Evolutionary conservation across 768 basidiomycete species (phyloP).

Genomic region (Tricholoma terreum): DNA sequence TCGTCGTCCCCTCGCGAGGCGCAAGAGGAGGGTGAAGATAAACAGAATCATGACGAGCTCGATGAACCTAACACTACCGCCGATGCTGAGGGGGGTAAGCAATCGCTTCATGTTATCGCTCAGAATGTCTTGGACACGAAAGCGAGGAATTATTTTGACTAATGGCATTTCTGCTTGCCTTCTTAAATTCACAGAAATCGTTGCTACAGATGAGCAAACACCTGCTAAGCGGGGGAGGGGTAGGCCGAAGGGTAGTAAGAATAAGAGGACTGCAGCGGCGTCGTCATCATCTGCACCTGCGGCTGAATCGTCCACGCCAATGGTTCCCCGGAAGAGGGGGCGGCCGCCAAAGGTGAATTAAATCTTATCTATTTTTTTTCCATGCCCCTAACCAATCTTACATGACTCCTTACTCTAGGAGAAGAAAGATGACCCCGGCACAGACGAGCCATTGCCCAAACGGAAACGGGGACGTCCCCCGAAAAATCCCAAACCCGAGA

Average conservation of each 20-base stretch:
- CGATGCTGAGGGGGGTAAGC: constrained; percentile 41
- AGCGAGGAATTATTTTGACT: constrained; percentile 6
- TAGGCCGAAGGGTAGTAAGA: constrained; percentile 87
- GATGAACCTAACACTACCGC: constrained; percentile 41
- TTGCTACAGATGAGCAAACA: constrained; percentile 32
- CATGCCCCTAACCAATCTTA: constrained; percentile 10
- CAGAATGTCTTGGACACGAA: background rate
- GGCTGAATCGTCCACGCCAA: constrained; percentile 32
- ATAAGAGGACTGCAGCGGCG: constrained; percentile 43
- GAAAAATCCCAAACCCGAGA: constrained; percentile 55
- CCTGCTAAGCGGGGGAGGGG: constrained; percentile 78
- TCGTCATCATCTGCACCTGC: constrained; percentile 25
- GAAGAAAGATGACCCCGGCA: constrained; percentile 42
- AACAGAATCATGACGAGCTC: constrained; percentile 58
- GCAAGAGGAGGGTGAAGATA: constrained; percentile 52
- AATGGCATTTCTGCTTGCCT: constrained; percentile 21
- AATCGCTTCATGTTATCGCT: constrained; percentile 12
- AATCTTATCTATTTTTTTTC: constrained; percentile 17
- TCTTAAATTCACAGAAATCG: constrained; percentile 32
- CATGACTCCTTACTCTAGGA: constrained; percentile 27
- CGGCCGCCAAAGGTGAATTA: constrained; percentile 61
- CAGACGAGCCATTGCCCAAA: constrained; percentile 55
- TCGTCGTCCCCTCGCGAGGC: constrained; percentile 55
- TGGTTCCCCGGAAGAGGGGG: constrained; percentile 54
- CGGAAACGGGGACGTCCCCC: constrained; percentile 74